Evolutionary conservation across 164 flowering plant genomes (phyloP).

Genomic region (Vitis vinifera): DNA sequence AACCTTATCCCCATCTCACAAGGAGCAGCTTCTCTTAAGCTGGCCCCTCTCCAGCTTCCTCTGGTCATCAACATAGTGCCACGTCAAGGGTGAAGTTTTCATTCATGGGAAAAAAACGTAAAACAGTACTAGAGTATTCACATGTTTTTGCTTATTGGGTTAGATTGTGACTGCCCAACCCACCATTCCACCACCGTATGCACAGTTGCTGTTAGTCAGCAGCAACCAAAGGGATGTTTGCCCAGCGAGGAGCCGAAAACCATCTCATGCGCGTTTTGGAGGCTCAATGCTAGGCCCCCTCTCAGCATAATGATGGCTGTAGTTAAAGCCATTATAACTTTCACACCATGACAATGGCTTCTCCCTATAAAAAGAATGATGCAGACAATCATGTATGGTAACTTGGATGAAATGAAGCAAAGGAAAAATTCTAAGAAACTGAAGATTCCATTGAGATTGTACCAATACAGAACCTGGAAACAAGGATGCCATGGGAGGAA

Average conservation of each 20-base stretch:
- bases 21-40: background rate
- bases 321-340: background rate
- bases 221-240: no score
- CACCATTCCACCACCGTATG: no score
- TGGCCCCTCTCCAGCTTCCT: background rate
- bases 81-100: background rate
- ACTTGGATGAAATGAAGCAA: background rate
- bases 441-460: background rate
- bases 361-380: background rate
- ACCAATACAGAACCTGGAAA: background rate
- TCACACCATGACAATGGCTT: background rate
- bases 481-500: no score
- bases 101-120: background rate
- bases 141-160: no score
- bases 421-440: background rate
- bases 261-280: background rate
- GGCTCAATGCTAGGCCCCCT: conserved; percentile 9
- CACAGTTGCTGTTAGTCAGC: no score
- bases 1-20: background rate
- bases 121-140: no score
- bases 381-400: background rate
- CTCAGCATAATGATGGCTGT: no score
- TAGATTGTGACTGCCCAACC: no score
- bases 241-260: background rate
- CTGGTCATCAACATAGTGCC: conserved; percentile 4